Base-by-base conservation (phyloP, 176 grass and related monocot genomes). In the Calamus simplicifolius region DNA sequence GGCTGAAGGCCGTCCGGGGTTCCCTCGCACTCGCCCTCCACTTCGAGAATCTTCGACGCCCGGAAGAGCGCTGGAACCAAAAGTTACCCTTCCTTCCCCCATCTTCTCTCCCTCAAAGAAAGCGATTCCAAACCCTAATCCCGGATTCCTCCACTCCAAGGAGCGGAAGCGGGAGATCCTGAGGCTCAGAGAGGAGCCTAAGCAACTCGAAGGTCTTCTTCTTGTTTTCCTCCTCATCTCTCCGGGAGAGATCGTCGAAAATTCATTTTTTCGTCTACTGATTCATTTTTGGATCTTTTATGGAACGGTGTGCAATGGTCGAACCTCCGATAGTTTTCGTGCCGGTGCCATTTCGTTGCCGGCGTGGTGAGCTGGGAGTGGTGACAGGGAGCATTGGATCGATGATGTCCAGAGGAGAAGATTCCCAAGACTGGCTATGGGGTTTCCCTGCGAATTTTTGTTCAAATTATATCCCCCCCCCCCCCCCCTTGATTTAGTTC, bases 341-440 rank as follows among this genome's bases (percentile, higher is more conserved):
- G 87, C 64, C 71, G 75, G 16, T 97, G 83, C 69, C 84, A 97
- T 71, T 97, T 97, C 83, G 90, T 97, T 69, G 83, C 88, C 35
- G 87, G 84, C 79, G 80, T 26, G 62, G 68, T 27, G 82, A 86
- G 67, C 35, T 83, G 18, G 35, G 54, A 49, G n/a, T 5, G 16
- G 48, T 18, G 19, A 4, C 57, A 80, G 59, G 51, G 80, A 79
- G 48, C 92, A 90, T 56, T 96, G 92, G 92, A 75, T 96, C 30
- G 86, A 96, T 77, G 80, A 90, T 51, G 83, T 90, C 29, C 69
- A 90, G 49, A 83, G 86, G 61, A 81, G 86, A 77, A 77, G 91
- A 49, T 95, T 95, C 52, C 74, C 90, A 29, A 96, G 83, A 74
- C 61, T 90, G 29, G 83, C 83, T 90, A 67, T 48, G 59, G 25